A percentile compares a stretch with the other conserved stretches of the same genome.
Evolutionary conservation across 441 rosid genomes (phyloP).

Genomic region (Gossypium trilobum): DNA sequence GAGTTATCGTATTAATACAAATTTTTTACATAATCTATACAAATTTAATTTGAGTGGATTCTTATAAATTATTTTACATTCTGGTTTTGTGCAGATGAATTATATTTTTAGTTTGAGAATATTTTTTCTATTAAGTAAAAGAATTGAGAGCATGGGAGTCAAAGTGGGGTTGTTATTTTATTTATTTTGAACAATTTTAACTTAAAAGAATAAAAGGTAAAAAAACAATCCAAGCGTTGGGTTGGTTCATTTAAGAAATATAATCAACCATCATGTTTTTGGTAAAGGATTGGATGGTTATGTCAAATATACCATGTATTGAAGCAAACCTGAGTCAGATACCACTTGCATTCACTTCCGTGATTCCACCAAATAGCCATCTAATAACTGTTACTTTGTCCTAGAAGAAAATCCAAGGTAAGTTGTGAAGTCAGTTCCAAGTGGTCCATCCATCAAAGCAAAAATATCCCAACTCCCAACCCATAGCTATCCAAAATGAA

Average conservation of each 20-base stretch:
- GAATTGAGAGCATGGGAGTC: not conserved
- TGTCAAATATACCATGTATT: not conserved
- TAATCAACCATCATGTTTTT: not conserved
- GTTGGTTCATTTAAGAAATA: not conserved
- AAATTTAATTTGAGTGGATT: not conserved
- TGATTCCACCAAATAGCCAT: not conserved
- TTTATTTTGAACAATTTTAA: not conserved
- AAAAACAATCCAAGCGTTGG: not conserved
- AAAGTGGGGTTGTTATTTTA: not conserved
- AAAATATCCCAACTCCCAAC: not conserved
- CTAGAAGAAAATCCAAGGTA: not conserved
- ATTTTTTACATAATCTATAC: not conserved
- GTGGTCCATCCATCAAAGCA: conserved; percentile 16
- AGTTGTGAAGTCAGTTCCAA: conserved; percentile 6
- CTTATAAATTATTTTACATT: not conserved
- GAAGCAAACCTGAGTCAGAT: not conserved
- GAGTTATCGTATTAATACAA: not conserved
- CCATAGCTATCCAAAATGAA: conserved; percentile 8
- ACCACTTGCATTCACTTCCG: not conserved
- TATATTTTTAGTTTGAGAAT: not conserved
- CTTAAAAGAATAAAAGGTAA: not conserved
- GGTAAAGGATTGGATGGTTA: not conserved
- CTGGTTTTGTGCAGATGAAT: not conserved
- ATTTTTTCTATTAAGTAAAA: not conserved
- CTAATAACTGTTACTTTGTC: not conserved